These are phyloP conservation scores for Coelastrella sp. DNA, from an alignment of 139 green algal genomes.

Conservation along the genomic window DNA sequence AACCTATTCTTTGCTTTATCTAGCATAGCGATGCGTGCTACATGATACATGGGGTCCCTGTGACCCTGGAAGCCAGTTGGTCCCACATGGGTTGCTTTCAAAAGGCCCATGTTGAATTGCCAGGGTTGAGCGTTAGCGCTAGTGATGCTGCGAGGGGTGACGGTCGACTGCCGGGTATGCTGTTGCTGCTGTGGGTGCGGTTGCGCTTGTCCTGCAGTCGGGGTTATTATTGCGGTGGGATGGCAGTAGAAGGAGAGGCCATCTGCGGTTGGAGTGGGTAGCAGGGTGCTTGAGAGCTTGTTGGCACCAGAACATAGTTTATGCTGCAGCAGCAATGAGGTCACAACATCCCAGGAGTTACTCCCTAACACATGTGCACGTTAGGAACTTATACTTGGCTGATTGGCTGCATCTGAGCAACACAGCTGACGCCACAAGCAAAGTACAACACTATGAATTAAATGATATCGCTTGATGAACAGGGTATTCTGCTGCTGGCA, in stretches of 20 bases:
- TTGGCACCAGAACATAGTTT: constrained; percentile 13
- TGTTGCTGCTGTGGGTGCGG: neutral
- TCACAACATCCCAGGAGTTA: too few species aligned
- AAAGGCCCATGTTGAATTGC: constrained; percentile 23
- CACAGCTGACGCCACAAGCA: too few species aligned
- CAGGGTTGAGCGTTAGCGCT: too few species aligned
- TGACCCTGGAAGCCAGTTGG: neutral
- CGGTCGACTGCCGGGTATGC: neutral
- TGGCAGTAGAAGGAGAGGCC: neutral
- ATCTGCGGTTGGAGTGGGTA: constrained; percentile 1
- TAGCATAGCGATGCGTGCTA: constrained; percentile 24
- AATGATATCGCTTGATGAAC: too few species aligned
- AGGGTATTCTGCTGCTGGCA: too few species aligned
- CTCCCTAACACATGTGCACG: too few species aligned
- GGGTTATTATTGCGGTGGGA: neutral
- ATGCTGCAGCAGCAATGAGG: neutral
- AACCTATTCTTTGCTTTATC: neutral
- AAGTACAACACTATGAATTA: too few species aligned
- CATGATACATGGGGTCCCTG: neutral
- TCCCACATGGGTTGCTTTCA: neutral
- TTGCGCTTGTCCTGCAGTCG: neutral
- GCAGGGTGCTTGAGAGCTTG: constrained; percentile 2
- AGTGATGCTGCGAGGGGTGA: neutral
- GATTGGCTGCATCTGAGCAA: too few species aligned
- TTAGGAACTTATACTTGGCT: too few species aligned